These are phyloP conservation scores for Cordyceps militaris DNA, from an alignment of 2,329 filamentous ascomycete genomes.

Conservation along the genomic window DNA sequence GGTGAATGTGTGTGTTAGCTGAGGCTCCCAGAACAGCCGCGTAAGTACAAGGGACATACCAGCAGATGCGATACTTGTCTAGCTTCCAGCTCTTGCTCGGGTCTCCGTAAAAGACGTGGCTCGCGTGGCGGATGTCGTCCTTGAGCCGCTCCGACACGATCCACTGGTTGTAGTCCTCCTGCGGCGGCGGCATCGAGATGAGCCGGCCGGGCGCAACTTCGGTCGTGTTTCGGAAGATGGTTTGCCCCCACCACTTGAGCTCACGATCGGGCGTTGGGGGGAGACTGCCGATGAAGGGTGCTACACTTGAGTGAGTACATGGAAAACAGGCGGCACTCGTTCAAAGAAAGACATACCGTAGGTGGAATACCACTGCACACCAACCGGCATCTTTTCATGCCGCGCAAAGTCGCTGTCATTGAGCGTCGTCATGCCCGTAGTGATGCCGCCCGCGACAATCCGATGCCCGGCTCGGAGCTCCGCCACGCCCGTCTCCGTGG, in stretches of 20 bases:
- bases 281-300: constrained; percentile 50
- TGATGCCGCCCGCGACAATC: constrained; percentile 53
- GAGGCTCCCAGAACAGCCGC: not conserved
- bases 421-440: constrained; percentile 50
- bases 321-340: not conserved
- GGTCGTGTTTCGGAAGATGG: constrained; percentile 50
- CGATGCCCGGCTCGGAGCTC: constrained; percentile 45
- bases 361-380: constrained; percentile 34
- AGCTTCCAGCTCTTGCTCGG: constrained; percentile 49
- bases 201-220: constrained; percentile 45
- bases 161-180: constrained; percentile 56
- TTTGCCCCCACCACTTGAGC: constrained; percentile 56
- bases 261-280: constrained; percentile 44
- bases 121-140: constrained; percentile 51
- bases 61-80: constrained; percentile 59
- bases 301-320: constrained; percentile 29
- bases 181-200: constrained; percentile 50
- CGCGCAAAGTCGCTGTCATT: constrained; percentile 36
- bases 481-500: constrained; percentile 36
- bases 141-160: constrained; percentile 48
- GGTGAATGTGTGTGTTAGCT: not conserved
- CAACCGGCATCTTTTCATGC: constrained; percentile 44
- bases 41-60: constrained; percentile 36
- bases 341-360: constrained; percentile 20
- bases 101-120: constrained; percentile 52